Conservation (phyloP, 306 rosid species). For the Cucurbita maxima region DNA sequence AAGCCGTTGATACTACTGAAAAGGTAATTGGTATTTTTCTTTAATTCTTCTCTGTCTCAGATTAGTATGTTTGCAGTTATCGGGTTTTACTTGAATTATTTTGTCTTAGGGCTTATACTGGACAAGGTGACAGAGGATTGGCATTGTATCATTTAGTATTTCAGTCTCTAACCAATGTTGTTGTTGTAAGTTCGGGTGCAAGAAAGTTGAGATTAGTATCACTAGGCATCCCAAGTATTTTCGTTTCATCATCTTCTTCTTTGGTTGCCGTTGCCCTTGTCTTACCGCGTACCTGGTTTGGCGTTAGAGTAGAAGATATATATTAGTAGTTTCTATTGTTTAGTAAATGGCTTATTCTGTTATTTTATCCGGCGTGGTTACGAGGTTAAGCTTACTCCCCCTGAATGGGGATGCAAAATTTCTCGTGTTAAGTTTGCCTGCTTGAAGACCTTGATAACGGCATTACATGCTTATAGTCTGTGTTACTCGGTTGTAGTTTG, state of each 20-base stretch:
- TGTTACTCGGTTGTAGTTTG: background rate
- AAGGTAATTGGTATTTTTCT: constrained; percentile 12
- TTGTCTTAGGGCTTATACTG: background rate
- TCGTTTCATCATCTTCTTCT: background rate
- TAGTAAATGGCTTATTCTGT: background rate
- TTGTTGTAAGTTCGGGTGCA: background rate
- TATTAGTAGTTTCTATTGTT: background rate
- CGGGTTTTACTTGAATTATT: background rate
- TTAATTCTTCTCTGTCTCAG: background rate
- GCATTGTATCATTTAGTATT: background rate
- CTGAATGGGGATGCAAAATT: background rate
- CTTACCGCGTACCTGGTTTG: background rate
- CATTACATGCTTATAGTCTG: background rate
- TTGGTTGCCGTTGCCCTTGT: background rate
- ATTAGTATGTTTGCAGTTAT: background rate
- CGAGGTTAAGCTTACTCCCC: background rate
- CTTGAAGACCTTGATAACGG: background rate
- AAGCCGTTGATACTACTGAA: constrained; percentile 8
- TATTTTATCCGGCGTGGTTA: background rate
- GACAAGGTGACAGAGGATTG: background rate
- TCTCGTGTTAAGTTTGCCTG: background rate
- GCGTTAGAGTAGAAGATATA: background rate
- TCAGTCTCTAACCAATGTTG: background rate
- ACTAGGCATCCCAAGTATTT: background rate
- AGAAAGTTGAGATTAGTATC: background rate